Evolutionary conservation across 495 filamentous ascomycete genomes (phyloP).

Genomic region (Pyrenula massariospora): DNA sequence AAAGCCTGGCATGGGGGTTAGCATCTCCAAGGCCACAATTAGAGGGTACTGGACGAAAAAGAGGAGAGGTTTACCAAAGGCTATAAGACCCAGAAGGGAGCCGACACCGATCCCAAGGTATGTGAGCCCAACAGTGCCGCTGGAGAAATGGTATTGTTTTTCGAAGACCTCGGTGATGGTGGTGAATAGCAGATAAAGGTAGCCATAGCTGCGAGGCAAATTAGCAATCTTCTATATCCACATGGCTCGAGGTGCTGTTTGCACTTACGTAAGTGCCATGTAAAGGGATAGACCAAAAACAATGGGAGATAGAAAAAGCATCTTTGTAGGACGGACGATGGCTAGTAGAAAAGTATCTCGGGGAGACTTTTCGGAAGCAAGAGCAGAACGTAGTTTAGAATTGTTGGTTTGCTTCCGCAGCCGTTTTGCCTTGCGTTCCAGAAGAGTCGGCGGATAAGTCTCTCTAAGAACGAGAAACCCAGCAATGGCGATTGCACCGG

Average conservation of each 20-base stretch:
- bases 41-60: no score
- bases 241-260: conserved; percentile 20
- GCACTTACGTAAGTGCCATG: conserved; percentile 52
- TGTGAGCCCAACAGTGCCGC: conserved; percentile 24
- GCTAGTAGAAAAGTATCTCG: conserved; percentile 6
- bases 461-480: conserved; percentile 45
- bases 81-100: conserved; percentile 13
- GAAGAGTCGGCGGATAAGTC: conserved; percentile 38
- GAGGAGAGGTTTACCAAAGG: not conserved
- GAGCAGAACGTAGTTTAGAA: conserved; percentile 26
- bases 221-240: not conserved
- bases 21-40: no score
- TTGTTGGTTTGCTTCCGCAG: conserved; percentile 49
- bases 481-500: conserved; percentile 26
- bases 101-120: conserved; percentile 26
- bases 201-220: not conserved
- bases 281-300: conserved; percentile 39
- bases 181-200: conserved; percentile 47
- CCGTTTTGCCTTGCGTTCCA: conserved; percentile 34
- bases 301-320: conserved; percentile 41
- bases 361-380: conserved; percentile 16
- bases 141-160: conserved; percentile 29
- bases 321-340: conserved; percentile 31
- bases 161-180: conserved; percentile 45
- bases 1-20: not conserved